Evolutionary conservation across 495 filamentous ascomycete genomes (phyloP), one percentile per base, ranked within the genome.

Genomic region (Aspergillus asperescens): DNA sequence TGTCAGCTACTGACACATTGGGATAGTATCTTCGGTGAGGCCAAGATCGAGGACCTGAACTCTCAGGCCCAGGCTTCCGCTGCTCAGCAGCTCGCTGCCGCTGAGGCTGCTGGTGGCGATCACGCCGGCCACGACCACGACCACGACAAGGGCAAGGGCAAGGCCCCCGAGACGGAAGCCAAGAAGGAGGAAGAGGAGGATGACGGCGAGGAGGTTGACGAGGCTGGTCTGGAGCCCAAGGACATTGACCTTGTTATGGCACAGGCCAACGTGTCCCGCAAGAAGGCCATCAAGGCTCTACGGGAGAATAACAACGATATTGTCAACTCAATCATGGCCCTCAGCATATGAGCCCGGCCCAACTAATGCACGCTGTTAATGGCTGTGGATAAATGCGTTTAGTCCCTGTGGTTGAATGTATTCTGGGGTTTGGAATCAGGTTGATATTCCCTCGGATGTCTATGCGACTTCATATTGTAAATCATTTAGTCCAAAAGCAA

Each of bases 221-320:
- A 95, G 56, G 73, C 82, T 38, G 93, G 91, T 54, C 83, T 99
- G 23, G 93, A 99, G 77, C 85, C 87, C 62, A 99, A 99, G 83
- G 93, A 99, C 68, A 97, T 99, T 62, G 94, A 99, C 68, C 79
- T 99, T 28, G 93, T 99, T 67, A 97, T 97, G 90, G 89, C 89
- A 55, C 89, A 98, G 78, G 93, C 93, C 54, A 93, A 78, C 64
- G 93, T 99, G 49, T 93, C 88, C 55, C 78, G 93, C 66, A 96
- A 94, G 80, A 97, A 97, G 82, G 93, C 93, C 50, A 85, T 97
- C 77, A 97, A 96, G 76, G 94, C 94, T 24, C 78, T 99, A 55
- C 92, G 93, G 78, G 90, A 96, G 80, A 96, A 99, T 71, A 90
- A 96, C 75, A 95, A 96, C 63, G 94, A 99, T 72, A 97, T 99